Percentiles rank a stretch among this genome's conserved stretches.
Conservation (phyloP, 202 grass and related monocot genomes). For the Digitaria exilis region DNA sequence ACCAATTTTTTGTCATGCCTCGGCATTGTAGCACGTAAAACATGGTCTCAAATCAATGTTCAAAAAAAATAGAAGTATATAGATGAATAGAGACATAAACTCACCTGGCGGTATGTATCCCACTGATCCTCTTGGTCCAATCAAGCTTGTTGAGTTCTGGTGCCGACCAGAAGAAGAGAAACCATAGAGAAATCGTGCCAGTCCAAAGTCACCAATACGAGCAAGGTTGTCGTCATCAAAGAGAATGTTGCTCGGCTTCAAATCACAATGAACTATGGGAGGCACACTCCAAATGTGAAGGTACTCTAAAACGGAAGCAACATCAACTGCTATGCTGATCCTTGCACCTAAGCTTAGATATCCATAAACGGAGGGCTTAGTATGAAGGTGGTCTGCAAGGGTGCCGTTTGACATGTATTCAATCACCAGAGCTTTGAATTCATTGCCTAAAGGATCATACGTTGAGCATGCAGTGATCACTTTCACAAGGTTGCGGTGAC, state of each 20-base stretch:
- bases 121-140: not conserved
- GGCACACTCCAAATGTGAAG: not conserved
- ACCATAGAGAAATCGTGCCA: not conserved
- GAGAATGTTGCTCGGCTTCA: not conserved
- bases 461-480: not conserved
- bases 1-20: not conserved
- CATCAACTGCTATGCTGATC: not conserved
- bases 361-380: not conserved
- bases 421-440: conserved; percentile 32
- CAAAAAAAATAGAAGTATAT: not conserved
- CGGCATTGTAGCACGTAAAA: too few relatives aligned
- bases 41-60: too few relatives aligned
- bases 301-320: not conserved
- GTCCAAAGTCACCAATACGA: not conserved
- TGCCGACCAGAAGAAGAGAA: not conserved
- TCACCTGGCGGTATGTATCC: not conserved
- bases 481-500: not conserved
- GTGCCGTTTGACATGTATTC: conserved; percentile 39
- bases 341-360: not conserved
- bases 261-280: not conserved
- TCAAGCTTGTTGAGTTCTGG: not conserved
- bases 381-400: conserved; percentile 27
- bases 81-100: not conserved
- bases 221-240: not conserved
- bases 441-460: not conserved